phyloP scores from a whole-genome alignment of 352 stramenopile species.

The Globisporangium cylindrosporum region DNA sequence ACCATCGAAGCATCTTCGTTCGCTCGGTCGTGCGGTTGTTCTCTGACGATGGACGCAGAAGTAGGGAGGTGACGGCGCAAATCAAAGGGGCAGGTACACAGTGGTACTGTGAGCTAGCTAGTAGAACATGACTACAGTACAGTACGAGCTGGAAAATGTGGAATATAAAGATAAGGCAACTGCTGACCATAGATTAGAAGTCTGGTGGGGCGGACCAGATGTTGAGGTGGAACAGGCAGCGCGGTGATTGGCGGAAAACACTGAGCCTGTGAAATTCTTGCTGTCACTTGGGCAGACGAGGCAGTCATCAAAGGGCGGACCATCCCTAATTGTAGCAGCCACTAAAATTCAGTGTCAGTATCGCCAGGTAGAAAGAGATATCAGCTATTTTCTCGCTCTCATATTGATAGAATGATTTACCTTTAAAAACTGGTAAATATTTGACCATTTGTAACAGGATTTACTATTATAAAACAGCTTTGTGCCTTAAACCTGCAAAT shows the following conservation, averaged over 20 bases:
- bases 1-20: neutral
- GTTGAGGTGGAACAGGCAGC: neutral
- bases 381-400: neutral
- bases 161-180: neutral
- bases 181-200: neutral
- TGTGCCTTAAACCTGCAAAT: neutral
- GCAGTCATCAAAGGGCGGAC: neutral
- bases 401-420: neutral
- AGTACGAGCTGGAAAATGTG: neutral
- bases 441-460: neutral
- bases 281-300: neutral
- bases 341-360: neutral
- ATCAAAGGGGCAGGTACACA: neutral
- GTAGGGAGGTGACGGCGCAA: neutral
- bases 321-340: neutral
- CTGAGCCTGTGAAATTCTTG: neutral
- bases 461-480: neutral
- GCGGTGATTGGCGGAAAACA: neutral
- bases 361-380: neutral
- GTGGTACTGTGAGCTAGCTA: neutral
- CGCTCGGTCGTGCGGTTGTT: neutral
- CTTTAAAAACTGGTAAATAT: neutral
- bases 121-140: neutral
- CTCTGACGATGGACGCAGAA: neutral
- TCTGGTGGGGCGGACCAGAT: neutral